These are phyloP conservation scores for Candida nanaspora DNA, from an alignment of 805 yeast species.

Conservation along the genomic window DNA sequence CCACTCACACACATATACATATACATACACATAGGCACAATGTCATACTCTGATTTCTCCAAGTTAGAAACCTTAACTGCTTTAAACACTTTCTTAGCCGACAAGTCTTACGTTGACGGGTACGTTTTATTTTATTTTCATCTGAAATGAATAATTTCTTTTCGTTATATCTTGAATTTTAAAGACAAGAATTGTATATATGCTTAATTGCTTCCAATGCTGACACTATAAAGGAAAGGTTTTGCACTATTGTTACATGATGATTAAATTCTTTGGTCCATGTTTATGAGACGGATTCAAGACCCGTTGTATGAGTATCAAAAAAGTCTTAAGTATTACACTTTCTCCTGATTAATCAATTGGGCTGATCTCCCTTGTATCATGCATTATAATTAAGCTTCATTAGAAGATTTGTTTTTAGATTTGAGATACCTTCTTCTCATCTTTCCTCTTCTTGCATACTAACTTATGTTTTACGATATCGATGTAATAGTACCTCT, in stretches of 20 bases:
- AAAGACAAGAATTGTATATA: too few species aligned
- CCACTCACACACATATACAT: constrained; percentile 8
- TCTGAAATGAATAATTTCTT: neutral
- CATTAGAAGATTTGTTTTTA: too few species aligned
- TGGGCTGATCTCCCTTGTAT: too few species aligned
- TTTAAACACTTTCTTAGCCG: constrained; percentile 81
- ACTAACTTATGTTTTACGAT: neutral
- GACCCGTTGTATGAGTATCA: constrained; percentile 83
- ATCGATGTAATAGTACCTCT: constrained; percentile 48
- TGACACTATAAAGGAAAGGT: neutral
- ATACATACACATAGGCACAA: constrained; percentile 22
- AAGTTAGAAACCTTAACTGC: constrained; percentile 65
- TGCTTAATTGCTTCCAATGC: too few species aligned
- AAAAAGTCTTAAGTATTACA: constrained; percentile 1
- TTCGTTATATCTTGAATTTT: too few species aligned
- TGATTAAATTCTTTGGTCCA: constrained; percentile 82
- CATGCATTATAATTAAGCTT: too few species aligned
- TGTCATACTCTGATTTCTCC: constrained; percentile 80
- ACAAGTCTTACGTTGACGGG: constrained; percentile 95
- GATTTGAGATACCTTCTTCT: too few species aligned
- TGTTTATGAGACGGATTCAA: constrained; percentile 94
- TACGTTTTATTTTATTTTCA: constrained; percentile 44
- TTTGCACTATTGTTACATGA: constrained; percentile 31
- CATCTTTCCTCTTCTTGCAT: too few species aligned
- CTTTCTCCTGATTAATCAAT: too few species aligned